Evolutionary conservation across 2,329 filamentous ascomycete species (phyloP).

Genomic region (Cercospora berteroae): DNA sequence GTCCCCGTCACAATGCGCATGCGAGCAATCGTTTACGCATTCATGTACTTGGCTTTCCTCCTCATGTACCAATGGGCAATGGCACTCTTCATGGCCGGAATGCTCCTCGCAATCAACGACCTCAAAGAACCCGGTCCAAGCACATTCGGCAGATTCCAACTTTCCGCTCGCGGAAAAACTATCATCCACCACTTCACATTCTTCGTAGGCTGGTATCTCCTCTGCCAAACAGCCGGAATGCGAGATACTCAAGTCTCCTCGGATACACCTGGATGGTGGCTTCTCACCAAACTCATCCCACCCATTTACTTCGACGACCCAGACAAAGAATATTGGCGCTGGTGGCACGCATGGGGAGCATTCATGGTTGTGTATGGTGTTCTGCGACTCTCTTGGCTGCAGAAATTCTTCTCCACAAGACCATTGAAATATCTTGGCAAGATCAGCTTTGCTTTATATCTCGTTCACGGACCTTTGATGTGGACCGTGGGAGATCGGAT

Average conservation of each 20-base stretch:
- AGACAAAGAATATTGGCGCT: conserved; percentile 44
- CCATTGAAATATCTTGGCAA: conserved; percentile 59
- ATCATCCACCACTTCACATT: conserved; percentile 14
- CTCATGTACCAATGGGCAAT: conserved; percentile 21
- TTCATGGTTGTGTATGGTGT: conserved; percentile 54
- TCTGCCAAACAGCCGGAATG: conserved; percentile 24
- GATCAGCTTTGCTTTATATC: conserved; percentile 61
- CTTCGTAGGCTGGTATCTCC: conserved; percentile 21
- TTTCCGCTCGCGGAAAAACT: conserved; percentile 2
- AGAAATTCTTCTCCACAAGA: conserved; percentile 51
- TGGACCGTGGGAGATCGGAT: conserved; percentile 56
- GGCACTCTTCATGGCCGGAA: conserved; percentile 21
- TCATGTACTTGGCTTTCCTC: conserved; percentile 16
- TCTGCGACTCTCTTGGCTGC: conserved; percentile 47
- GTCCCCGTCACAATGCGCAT: conserved; percentile 8
- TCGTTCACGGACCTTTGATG: conserved; percentile 59
- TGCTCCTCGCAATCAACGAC: conserved; percentile 22
- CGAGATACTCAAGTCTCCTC: conserved; percentile 38
- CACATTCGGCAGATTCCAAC: not conserved
- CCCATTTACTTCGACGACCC: conserved; percentile 23
- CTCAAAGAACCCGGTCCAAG: conserved; percentile 6
- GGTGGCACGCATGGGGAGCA: conserved; percentile 57
- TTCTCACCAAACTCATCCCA: conserved; percentile 47
- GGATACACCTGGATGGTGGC: conserved; percentile 59
- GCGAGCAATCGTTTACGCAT: conserved; percentile 6